Evolutionary conservation across 257 asterid genomes (phyloP), one percentile per base, ranked within the genome.

Genomic region (Verbena officinalis): DNA sequence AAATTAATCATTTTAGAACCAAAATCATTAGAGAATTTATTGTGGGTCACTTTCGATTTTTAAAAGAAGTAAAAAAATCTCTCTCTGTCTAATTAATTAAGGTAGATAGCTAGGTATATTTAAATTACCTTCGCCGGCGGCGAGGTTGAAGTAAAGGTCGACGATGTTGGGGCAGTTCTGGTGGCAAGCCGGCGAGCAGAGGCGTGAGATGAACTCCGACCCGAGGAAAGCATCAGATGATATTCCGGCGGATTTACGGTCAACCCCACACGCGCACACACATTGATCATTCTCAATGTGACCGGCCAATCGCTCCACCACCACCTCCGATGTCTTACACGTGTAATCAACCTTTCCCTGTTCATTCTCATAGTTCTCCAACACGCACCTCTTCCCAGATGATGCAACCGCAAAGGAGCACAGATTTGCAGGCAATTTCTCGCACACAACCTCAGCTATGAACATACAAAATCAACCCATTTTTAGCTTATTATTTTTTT

Each of bases 61-160:
- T n/a, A n/a, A n/a, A n/a, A n/a, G n/a, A n/a, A n/a, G n/a, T n/a
- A n/a, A n/a, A n/a, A n/a, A n/a, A n/a, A n/a, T n/a, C 36, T 30
- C 36, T 3, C 36, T 30, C 36, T 7, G 36, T 30, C 36, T 30
- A n/a, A n/a, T n/a, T n/a, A n/a, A n/a, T n/a, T 30, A 2, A 30
- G 36, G 36, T 30, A 30, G 36, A 30, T 30, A 30, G 4, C 3
- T 30, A 30, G 4, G 7, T 30, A 30, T 30, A 7, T 30, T 30
- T 3, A 30, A 50, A 5, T 8, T 73, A 86, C 96, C 97, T 84
- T 90, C 97, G 4, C 83, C 97, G 22, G 87, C 82, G 34, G 97
- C 96, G 19, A 90, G 84, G 68, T 84, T 79, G 69, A 73, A 80
- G 57, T 87, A 86, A 19, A 90, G 96, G 70, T 86, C 89, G n/a